A percentile compares a stretch with the other conserved stretches of the same genome.
phyloP scores from a whole-genome alignment of 306 rosid species.

The Sindora glabra region DNA sequence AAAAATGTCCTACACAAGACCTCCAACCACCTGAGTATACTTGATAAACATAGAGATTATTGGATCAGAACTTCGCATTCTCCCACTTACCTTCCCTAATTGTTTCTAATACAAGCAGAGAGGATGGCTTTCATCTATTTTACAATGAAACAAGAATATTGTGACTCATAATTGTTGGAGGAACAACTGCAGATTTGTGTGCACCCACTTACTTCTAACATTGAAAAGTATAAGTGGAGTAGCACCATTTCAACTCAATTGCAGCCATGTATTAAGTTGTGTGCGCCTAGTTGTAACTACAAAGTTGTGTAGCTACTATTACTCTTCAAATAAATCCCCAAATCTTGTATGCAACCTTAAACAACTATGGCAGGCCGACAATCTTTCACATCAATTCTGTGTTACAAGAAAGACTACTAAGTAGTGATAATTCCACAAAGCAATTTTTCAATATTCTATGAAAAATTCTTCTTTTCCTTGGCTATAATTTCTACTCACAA shows the following conservation, averaged over 20 bases:
- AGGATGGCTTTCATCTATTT: not conserved
- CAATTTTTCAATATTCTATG: not conserved
- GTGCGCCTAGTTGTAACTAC: no score
- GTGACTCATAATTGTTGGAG: not conserved
- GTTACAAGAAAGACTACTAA: not conserved
- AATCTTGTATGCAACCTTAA: no score
- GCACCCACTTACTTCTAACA: no score
- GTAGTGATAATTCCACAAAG: not conserved
- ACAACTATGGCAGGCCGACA: no score
- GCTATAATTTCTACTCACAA: not conserved
- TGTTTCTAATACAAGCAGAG: not conserved
- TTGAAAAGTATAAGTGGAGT: no score
- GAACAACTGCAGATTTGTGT: no score
- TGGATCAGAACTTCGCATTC: not conserved
- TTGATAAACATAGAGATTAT: not conserved
- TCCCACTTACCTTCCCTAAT: not conserved
- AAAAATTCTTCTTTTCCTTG: not conserved
- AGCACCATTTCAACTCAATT: no score
- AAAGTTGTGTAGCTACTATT: no score
- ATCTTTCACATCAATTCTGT: not conserved
- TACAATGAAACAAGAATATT: not conserved
- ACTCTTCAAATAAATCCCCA: no score
- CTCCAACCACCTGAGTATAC: not conserved
- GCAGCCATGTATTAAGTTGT: no score
- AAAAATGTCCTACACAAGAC: not conserved